phyloP scores from a whole-genome alignment of 768 basidiomycete genomes.

The Tulasnella sp. region DNA sequence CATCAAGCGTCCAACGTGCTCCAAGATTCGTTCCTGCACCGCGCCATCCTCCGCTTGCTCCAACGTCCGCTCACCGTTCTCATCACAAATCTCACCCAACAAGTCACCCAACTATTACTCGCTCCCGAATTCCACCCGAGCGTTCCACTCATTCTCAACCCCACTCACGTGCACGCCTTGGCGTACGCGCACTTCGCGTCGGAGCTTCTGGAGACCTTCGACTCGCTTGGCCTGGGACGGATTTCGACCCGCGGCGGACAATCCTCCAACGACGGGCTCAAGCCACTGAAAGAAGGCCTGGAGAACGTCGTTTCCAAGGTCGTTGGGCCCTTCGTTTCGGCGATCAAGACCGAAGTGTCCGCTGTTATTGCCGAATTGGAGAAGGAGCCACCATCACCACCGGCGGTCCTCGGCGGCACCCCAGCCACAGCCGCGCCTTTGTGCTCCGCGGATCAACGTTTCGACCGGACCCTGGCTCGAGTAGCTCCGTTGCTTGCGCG shows the following conservation, averaged over 20 bases:
- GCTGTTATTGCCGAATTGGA: slow-evolving; percentile 64
- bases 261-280: slow-evolving; percentile 53
- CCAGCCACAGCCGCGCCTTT: slow-evolving; percentile 6
- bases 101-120: too few species aligned
- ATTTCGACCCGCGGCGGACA: slow-evolving; percentile 40
- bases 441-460: slow-evolving; percentile 40
- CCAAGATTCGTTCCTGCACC: too few species aligned
- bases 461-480: slow-evolving; percentile 55
- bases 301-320: slow-evolving; percentile 64
- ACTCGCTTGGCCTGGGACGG: slow-evolving; percentile 57
- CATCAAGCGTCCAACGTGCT: slow-evolving; percentile 46
- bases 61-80: too few species aligned
- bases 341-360: slow-evolving; percentile 58
- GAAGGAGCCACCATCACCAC: slow-evolving; percentile 28
- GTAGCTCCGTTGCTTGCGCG: slow-evolving; percentile 59
- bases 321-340: slow-evolving; percentile 57
- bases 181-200: slow-evolving; percentile 65
- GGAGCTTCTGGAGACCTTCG: slow-evolving; percentile 67
- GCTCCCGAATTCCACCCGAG: too few species aligned
- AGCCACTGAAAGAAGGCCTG: slow-evolving; percentile 64
- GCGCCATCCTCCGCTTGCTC: too few species aligned
- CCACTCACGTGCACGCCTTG: too few species aligned
- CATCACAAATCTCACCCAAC: too few species aligned
- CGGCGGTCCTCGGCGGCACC: too few species aligned
- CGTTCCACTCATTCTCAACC: too few species aligned